Evolutionary conservation across 202 grass and related monocot genomes (phyloP), one percentile per base, ranked within the genome.

Genomic region (Saccharum hybrid): DNA sequence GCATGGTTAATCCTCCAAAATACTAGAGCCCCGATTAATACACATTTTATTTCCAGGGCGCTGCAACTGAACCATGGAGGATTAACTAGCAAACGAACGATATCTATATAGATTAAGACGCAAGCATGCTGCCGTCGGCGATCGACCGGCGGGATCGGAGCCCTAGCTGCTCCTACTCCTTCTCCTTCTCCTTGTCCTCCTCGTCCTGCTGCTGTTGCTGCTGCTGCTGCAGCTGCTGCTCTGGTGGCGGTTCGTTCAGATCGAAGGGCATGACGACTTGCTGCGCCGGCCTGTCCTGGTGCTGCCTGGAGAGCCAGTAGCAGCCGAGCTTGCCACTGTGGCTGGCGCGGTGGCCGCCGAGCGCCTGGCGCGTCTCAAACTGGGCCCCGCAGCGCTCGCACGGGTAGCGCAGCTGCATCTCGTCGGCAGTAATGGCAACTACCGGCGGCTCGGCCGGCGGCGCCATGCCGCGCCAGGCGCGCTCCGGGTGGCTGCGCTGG

Each of bases 321-420:
- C 84, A 85, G 0, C 82, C 91, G 64, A 75, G 75, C 77, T 66
- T 87, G 23, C 56, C 66, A 74, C 66, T 85, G 72, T 91, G 91
- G 75, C 88, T 97, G 1, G 94, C 86, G 31, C 86, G 82, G 78
- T 96, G 93, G 37, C 84, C 90, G 19, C 88, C 88, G 0, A 91
- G 87, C 8, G 90, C 87, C 21, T 90, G 92, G 59, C 89, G 86
- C 23, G 86, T 88, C 15, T 72, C 34, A 34, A 91, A 91, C 43
- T 22, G 70, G 0, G 78, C 30, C 16, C 59, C 66, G 76, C 90
- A 91, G 60, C 48, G 78, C 1, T 59, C 40, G 69, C 88, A 90
- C 28, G 14, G 33, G 12, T 90, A 93, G 15, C 67, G 70, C 42
- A 85, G 83, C 4, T 12, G 52, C 71, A 22, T 78, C 10, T 76